phyloP scores from a whole-genome alignment of 306 rosid species.

The Pterocarpus macrocarpus region DNA sequence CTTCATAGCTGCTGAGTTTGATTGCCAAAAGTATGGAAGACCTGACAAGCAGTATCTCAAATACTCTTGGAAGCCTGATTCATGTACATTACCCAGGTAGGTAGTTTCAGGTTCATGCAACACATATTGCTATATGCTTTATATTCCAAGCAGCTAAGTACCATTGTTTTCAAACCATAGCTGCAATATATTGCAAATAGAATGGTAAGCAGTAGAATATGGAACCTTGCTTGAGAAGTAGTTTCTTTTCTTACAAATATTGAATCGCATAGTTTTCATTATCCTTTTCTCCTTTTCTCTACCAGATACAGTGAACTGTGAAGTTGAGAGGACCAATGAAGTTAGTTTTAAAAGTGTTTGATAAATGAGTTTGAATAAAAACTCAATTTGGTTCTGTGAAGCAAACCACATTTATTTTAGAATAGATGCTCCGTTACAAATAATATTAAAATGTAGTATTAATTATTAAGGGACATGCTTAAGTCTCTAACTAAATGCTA shows the following conservation, averaged over 20 bases:
- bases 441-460: too few relatives aligned
- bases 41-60: slow-evolving; percentile 83
- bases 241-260: neutral
- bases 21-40: slow-evolving; percentile 77
- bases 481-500: neutral
- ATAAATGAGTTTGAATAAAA: neutral
- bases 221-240: neutral
- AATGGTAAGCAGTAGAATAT: neutral
- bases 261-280: neutral
- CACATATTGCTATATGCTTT: neutral
- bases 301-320: neutral
- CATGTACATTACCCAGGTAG: slow-evolving; percentile 84
- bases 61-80: slow-evolving; percentile 88
- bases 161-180: neutral
- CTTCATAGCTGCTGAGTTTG: slow-evolving; percentile 75
- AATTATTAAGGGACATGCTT: neutral
- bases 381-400: neutral
- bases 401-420: neutral
- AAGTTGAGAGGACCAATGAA: neutral
- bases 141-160: neutral
- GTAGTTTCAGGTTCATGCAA: neutral
- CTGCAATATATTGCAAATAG: neutral
- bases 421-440: neutral
- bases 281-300: neutral
- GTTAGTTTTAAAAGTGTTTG: neutral